A percentile compares a stretch with the other conserved stretches of the same genome.
Conservation (phyloP, 495 filamentous ascomycete species). For the Penicillium chermesinum region DNA sequence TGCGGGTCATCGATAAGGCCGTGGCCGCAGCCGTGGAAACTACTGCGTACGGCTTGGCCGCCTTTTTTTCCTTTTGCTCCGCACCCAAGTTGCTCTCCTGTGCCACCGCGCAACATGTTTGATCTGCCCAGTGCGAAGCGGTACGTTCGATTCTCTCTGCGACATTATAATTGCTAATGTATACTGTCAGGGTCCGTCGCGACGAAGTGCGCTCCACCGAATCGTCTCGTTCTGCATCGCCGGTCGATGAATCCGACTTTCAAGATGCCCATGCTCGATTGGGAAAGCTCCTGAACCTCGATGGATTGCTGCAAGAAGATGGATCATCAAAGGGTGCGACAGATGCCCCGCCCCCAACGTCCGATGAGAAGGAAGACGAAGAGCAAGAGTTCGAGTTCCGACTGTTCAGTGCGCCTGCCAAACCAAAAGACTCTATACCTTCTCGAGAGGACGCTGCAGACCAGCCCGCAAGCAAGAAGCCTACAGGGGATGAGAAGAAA, state of each 20-base stretch:
- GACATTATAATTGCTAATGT: slow-evolving; percentile 5
- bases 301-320: slow-evolving; percentile 16
- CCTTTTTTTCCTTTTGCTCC: neutral
- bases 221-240: slow-evolving; percentile 31
- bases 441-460: neutral
- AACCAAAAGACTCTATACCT: slow-evolving; percentile 6
- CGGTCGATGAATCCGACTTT: slow-evolving; percentile 27
- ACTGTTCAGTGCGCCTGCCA: slow-evolving; percentile 36
- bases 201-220: slow-evolving; percentile 35
- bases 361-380: slow-evolving; percentile 27
- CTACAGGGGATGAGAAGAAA: neutral
- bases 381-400: slow-evolving; percentile 48
- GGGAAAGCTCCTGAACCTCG: slow-evolving; percentile 37
- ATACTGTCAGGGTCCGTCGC: slow-evolving; percentile 34
- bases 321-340: slow-evolving; percentile 1
- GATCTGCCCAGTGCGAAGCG: slow-evolving; percentile 39
- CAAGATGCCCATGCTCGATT: slow-evolving; percentile 36
- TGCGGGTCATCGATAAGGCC: slow-evolving; percentile 28
- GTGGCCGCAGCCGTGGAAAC: slow-evolving; percentile 19
- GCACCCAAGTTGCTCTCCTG: slow-evolving; percentile 5
- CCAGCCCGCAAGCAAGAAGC: neutral
- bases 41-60: neutral
- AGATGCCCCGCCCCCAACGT: neutral
- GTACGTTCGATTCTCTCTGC: slow-evolving; percentile 15
- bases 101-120: slow-evolving; percentile 29